phyloP scores from a whole-genome alignment of 2,329 filamentous ascomycete genomes.

The Fusarium nurragi region DNA sequence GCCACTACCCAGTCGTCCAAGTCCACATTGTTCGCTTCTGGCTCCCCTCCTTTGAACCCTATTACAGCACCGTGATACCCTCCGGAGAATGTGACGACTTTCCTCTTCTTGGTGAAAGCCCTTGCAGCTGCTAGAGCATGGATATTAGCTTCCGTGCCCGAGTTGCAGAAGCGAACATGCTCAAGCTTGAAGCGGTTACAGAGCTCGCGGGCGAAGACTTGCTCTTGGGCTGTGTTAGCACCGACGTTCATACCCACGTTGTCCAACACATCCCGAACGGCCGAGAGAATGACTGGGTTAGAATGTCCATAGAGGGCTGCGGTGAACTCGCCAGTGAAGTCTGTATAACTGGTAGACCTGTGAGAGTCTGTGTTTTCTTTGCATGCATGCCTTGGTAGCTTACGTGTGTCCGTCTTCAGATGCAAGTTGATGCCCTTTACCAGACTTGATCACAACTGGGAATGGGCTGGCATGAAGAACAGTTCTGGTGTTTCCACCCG shows the following conservation, averaged over 20 bases:
- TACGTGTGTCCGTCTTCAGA: constrained; percentile 54
- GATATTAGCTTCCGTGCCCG: constrained; percentile 72
- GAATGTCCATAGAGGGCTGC: constrained; percentile 75
- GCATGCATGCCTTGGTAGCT: background rate
- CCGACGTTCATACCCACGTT: constrained; percentile 64
- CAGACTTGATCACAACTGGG: constrained; percentile 53
- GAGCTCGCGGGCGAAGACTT: constrained; percentile 60
- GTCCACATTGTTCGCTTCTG: constrained; percentile 59
- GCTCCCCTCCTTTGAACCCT: constrained; percentile 47
- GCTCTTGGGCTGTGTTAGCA: constrained; percentile 62
- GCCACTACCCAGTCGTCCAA: constrained; percentile 66
- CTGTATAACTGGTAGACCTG: constrained; percentile 57
- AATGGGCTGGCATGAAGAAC: constrained; percentile 57
- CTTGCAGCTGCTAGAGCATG: constrained; percentile 66
- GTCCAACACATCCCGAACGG: constrained; percentile 57
- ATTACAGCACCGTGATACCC: constrained; percentile 52
- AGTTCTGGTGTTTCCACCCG: constrained; percentile 59
- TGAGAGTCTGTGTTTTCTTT: background rate
- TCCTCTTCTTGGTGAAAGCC: constrained; percentile 55
- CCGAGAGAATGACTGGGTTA: constrained; percentile 60
- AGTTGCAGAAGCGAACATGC: constrained; percentile 69
- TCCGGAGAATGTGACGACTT: constrained; percentile 62
- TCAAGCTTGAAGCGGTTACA: constrained; percentile 64
- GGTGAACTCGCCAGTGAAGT: constrained; percentile 71
- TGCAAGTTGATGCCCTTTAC: constrained; percentile 49